A percentile compares a stretch with the other conserved stretches of the same genome.
Evolutionary conservation across 371 early-diverging fungal species (phyloP).

Genomic region (Mortierella sp.): DNA sequence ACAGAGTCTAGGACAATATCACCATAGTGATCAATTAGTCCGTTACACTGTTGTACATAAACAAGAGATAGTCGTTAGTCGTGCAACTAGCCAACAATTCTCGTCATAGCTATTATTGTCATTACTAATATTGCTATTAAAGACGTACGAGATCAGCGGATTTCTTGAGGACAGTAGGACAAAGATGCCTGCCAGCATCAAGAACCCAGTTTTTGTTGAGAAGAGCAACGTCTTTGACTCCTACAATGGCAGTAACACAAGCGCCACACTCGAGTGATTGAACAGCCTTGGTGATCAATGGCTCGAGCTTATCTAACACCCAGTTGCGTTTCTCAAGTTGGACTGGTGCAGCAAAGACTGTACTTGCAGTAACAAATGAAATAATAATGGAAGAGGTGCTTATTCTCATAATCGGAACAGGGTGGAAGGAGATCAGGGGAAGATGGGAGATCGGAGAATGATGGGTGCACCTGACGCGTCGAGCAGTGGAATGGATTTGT

Average conservation of each 20-base stretch:
- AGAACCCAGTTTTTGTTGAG: constrained; percentile 44
- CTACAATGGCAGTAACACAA: constrained; percentile 21
- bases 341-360: constrained; percentile 40
- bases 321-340: constrained; percentile 43
- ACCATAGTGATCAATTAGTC: constrained; percentile 38
- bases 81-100: background rate
- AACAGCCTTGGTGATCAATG: constrained; percentile 37
- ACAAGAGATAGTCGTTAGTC: background rate
- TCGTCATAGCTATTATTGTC: background rate
- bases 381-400: constrained; percentile 23
- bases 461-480: background rate
- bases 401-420: constrained; percentile 27
- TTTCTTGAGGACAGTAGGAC: constrained; percentile 19
- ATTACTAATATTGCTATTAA: too few species aligned
- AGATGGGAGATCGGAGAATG: background rate
- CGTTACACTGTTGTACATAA: constrained; percentile 34
- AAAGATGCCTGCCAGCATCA: constrained; percentile 19
- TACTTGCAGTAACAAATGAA: constrained; percentile 27
- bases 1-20: constrained; percentile 19
- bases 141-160: constrained; percentile 37
- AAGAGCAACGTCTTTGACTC: constrained; percentile 18
- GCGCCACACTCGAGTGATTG: constrained; percentile 42
- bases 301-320: constrained; percentile 29
- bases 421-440: background rate
- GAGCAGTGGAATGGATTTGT: background rate